A percentile compares a stretch with the other conserved stretches of the same genome.
Conservation (phyloP, 1,284 basidiomycete species). For the Bondarzewia mesenterica region DNA sequence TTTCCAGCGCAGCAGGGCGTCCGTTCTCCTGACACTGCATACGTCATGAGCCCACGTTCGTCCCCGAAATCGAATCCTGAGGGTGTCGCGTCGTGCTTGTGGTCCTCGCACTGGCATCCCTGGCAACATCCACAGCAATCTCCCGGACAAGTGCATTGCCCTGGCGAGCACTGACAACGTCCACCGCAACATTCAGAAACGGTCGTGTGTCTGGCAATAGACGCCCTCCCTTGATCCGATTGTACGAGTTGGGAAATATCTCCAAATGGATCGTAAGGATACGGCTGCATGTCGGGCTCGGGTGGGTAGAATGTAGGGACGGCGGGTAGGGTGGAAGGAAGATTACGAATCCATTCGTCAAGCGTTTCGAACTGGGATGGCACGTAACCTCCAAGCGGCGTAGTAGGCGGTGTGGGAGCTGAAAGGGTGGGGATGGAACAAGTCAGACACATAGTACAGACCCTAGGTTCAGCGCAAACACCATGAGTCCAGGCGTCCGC, state of each 20-base stretch:
- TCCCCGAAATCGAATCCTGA: constrained; percentile 7
- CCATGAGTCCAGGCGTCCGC: constrained; percentile 24
- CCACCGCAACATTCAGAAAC: constrained; percentile 21
- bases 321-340: constrained; percentile 4
- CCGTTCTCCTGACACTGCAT: constrained; percentile 23
- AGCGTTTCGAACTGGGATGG: constrained; percentile 9
- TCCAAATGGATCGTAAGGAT: neutral
- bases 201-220: constrained; percentile 4
- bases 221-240: constrained; percentile 8
- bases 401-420: constrained; percentile 15
- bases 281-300: constrained; percentile 1
- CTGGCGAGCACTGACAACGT: constrained; percentile 26
- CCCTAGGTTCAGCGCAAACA: constrained; percentile 34
- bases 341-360: constrained; percentile 12
- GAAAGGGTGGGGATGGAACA: constrained; percentile 30
- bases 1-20: constrained; percentile 16
- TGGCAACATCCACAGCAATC: constrained; percentile 27
- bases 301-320: neutral
- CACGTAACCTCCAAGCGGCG: constrained; percentile 8
- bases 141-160: constrained; percentile 26
- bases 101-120: constrained; percentile 22
- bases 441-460: constrained; percentile 50
- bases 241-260: constrained; percentile 10
- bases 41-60: constrained; percentile 17
- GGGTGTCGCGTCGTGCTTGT: constrained; percentile 12